Evolutionary conservation across 148 eudicot genomes (phyloP).

Genomic region (Arctostaphylos glauca): DNA sequence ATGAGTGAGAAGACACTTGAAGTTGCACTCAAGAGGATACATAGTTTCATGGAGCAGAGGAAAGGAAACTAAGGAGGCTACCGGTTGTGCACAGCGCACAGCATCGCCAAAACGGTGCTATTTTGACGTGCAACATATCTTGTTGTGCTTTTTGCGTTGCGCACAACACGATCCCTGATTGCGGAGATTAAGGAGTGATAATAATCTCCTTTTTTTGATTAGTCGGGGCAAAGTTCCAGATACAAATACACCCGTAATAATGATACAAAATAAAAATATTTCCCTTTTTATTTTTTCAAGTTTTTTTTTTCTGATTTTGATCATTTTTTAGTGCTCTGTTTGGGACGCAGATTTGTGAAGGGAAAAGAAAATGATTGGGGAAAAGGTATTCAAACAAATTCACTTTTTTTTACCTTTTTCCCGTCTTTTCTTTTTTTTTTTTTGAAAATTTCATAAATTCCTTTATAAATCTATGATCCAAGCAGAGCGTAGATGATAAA

Average conservation of each 20-base stretch:
- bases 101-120: too few relatives aligned
- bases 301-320: conserved; percentile 9
- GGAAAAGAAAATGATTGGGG: not conserved
- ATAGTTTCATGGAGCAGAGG: conserved; percentile 51
- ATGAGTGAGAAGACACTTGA: conserved; percentile 78
- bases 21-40: conserved; percentile 58
- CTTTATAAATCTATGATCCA: not conserved
- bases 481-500: not conserved
- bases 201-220: not conserved
- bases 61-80: conserved; percentile 11
- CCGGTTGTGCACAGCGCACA: too few relatives aligned
- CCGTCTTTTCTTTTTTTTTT: not conserved
- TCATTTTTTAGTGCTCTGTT: conserved; percentile 23
- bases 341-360: not conserved
- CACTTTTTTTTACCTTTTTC: not conserved
- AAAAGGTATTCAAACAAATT: not conserved
- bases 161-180: too few relatives aligned
- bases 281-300: not conserved
- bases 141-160: too few relatives aligned
- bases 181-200: too few relatives aligned
- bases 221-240: not conserved
- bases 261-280: not conserved
- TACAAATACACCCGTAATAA: too few relatives aligned
- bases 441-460: not conserved
- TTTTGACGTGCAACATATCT: too few relatives aligned